Evolutionary conservation across 192 early-diverging fungal species (phyloP).

Genomic region (Entrophospora sp.): DNA sequence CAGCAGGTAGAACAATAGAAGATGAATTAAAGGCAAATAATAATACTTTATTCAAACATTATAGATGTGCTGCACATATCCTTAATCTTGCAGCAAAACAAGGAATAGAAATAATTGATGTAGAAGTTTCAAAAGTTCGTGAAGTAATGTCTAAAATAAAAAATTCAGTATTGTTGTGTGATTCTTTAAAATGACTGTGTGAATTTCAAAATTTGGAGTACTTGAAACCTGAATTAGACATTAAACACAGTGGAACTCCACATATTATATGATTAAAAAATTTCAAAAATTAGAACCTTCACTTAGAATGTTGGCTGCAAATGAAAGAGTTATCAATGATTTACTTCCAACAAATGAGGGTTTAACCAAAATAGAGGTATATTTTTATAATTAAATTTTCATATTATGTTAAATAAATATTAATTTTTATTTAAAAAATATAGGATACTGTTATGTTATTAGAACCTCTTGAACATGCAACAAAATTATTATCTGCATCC

Average conservation of each 20-base stretch:
- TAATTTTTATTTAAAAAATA: neutral
- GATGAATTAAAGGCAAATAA: neutral
- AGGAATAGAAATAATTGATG: neutral
- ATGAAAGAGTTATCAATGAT: neutral
- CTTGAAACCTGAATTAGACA: neutral
- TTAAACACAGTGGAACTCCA: neutral
- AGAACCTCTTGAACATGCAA: neutral
- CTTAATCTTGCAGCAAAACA: neutral
- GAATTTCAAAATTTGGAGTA: neutral
- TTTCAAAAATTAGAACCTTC: neutral
- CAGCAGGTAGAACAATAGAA: neutral
- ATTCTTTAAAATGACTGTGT: neutral
- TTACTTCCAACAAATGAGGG: neutral
- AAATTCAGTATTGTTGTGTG: neutral
- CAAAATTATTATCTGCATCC: neutral
- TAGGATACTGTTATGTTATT: neutral
- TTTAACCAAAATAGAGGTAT: neutral
- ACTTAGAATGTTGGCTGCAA: neutral
- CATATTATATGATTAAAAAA: neutral
- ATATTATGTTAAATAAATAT: neutral
- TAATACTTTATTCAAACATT: neutral
- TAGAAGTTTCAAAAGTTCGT: neutral
- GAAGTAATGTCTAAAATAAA: neutral
- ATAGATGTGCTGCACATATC: neutral
- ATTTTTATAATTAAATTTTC: neutral